A percentile compares a stretch with the other conserved stretches of the same genome.
Evolutionary conservation across 2,329 filamentous ascomycete genomes (phyloP).

Genomic region (Pseudohalonectria lignicola): DNA sequence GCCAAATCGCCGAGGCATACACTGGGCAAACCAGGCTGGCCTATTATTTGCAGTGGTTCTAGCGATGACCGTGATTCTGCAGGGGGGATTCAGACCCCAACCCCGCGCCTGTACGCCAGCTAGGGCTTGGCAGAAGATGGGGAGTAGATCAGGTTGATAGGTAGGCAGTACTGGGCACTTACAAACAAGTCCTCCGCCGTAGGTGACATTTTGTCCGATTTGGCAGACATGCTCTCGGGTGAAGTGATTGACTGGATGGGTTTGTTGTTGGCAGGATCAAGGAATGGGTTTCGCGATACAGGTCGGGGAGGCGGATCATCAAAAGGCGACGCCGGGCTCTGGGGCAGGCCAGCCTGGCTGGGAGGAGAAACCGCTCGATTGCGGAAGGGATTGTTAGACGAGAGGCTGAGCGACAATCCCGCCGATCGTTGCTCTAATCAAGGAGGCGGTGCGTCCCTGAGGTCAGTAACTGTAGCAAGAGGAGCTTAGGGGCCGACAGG

Average conservation of each 20-base stretch:
- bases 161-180: slow-evolving; percentile 36
- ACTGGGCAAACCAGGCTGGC: no score
- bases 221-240: slow-evolving; percentile 37
- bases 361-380: slow-evolving; percentile 57
- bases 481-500: no score
- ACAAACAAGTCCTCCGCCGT: slow-evolving; percentile 67
- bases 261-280: slow-evolving; percentile 39
- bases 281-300: slow-evolving; percentile 65
- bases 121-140: no score
- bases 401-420: slow-evolving; percentile 54
- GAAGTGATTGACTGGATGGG: slow-evolving; percentile 22
- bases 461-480: slow-evolving; percentile 4
- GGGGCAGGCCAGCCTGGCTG: slow-evolving; percentile 28
- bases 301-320: slow-evolving; percentile 50
- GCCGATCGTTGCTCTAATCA: slow-evolving; percentile 35
- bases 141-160: no score
- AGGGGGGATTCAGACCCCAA: no score
- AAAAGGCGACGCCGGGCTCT: slow-evolving; percentile 40
- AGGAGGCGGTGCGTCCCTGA: slow-evolving; percentile 13
- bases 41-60: no score
- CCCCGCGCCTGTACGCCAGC: no score
- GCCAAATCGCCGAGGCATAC: no score
- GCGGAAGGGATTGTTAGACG: slow-evolving; percentile 75
- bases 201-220: slow-evolving; percentile 34
- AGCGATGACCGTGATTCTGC: no score